phyloP scores from a whole-genome alignment of 768 basidiomycete genomes.

The Pisolithus marmoratus region DNA sequence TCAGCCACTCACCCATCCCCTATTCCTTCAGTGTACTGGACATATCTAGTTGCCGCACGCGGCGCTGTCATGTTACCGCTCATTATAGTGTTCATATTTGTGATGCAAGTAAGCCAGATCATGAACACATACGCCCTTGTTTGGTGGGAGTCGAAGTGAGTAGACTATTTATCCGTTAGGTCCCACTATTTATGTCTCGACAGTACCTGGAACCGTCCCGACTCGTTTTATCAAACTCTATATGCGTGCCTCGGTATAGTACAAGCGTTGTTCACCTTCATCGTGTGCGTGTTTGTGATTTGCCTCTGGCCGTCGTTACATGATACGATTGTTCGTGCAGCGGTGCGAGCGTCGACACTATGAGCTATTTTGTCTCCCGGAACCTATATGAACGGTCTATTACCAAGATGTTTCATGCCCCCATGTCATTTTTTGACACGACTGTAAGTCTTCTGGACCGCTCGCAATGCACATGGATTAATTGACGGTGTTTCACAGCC shows the following conservation, averaged over 20 bases:
- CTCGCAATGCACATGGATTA: background rate
- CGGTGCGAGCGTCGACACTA: slow-evolving; percentile 47
- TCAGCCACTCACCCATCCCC: background rate
- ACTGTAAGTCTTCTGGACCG: slow-evolving; percentile 33
- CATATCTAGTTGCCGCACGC: slow-evolving; percentile 53
- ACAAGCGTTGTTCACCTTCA: slow-evolving; percentile 54
- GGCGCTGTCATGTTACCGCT: slow-evolving; percentile 46
- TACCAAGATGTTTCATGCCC: slow-evolving; percentile 57
- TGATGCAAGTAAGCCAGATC: slow-evolving; percentile 60
- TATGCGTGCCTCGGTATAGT: slow-evolving; percentile 59
- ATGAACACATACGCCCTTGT: slow-evolving; percentile 63
- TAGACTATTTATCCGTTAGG: slow-evolving; percentile 1
- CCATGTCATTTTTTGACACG: slow-evolving; percentile 76
- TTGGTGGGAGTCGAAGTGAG: slow-evolving; percentile 65
- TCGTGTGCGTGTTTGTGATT: slow-evolving; percentile 35
- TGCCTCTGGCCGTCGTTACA: background rate
- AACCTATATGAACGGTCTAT: slow-evolving; percentile 57
- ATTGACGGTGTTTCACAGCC: slow-evolving; percentile 32
- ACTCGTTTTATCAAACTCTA: slow-evolving; percentile 58
- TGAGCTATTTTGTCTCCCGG: slow-evolving; percentile 55
- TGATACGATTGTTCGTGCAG: slow-evolving; percentile 22
- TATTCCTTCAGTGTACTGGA: slow-evolving; percentile 44
- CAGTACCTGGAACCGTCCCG: slow-evolving; percentile 42
- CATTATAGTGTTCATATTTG: slow-evolving; percentile 41
- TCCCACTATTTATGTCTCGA: background rate